Conservation (phyloP, 345 rosid species). For the Eutrema heterophyllum region DNA sequence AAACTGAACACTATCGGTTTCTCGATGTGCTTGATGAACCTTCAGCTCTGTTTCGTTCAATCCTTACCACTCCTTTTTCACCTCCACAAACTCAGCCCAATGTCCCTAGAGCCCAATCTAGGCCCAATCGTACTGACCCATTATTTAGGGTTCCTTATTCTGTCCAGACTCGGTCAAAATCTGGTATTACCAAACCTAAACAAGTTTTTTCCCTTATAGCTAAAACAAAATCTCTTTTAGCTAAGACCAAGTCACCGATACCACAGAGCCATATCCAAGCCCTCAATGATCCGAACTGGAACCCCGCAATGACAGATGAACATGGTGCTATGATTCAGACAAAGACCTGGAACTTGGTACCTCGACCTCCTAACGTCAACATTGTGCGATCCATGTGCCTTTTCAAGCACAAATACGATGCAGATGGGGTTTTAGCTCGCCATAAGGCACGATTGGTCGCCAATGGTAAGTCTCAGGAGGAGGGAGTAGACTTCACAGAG, state of each 20-base stretch:
- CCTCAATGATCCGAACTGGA: background rate
- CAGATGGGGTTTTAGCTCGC: rapidly evolving
- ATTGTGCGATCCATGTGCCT: background rate
- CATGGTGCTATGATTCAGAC: background rate
- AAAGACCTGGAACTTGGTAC: background rate
- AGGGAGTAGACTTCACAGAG: background rate
- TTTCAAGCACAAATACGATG: background rate
- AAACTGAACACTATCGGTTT: background rate
- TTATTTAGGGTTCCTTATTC: background rate
- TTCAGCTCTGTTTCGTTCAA: background rate
- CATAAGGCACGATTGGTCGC: background rate
- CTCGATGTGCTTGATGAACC: background rate
- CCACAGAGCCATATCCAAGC: background rate
- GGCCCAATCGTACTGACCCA: too few relatives aligned
- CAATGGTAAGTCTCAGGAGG: background rate
- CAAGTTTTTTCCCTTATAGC: background rate
- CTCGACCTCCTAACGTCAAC: background rate
- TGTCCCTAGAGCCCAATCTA: too few relatives aligned
- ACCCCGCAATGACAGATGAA: background rate
- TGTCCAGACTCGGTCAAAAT: background rate
- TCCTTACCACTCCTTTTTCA: too few relatives aligned
- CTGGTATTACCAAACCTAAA: background rate
- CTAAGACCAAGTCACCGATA: too few relatives aligned
- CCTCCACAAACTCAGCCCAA: background rate
- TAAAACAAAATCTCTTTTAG: background rate